Evolutionary conservation across 805 yeast genomes (phyloP), one percentile per base, ranked within the genome.

Genomic region (Blastobotrys mokoenaii): DNA sequence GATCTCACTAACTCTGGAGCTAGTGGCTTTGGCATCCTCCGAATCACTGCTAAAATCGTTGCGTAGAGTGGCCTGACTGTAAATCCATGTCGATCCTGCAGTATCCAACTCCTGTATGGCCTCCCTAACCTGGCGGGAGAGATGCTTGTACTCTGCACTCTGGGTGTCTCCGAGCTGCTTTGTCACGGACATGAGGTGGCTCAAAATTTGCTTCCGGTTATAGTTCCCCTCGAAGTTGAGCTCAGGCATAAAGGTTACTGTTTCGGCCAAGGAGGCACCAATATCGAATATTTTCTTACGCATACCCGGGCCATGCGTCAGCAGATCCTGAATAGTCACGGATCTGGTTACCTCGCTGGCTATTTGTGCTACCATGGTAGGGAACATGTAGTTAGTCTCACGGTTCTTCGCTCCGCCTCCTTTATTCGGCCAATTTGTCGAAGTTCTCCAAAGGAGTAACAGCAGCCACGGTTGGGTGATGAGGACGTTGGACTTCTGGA

Each of bases 301-400:
- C 47, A 45, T 45, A 10, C 47, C 47, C 4, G 47, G 45, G 18
- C 47, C 47, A 22, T 45, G 47, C 6, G 47, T 35, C 20, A 36
- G 12, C 32, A 45, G 34, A 17, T 45, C 44, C 29, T 45, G 45
- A 5, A 45, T 14, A 5, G 45, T 22, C 17, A 45, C 47, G 9
- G 45, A 34, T 2, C 15, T 14, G 7, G 45, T n/a, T n/a, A 45
- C 37, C n/a, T 41, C 29, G 17, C 16, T n/a, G 2, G 45, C 47
- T n/a, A 27, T 11, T 16, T 25, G 15, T 3, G 45, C 47, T 6
- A 36, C 38, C 18, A 25, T n/a, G 7, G 36, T 14, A 4, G 47
- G 47, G 45, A 45, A 41, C 25, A 11, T 9, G 10, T 34, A 14
- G n/a, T 15, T 18, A 3, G 40, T 12, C 16, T 12, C 18, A 22